These are phyloP conservation scores for Neocucurbitaria cava DNA, from an alignment of 2,329 filamentous ascomycete genomes.

Conservation along the genomic window DNA sequence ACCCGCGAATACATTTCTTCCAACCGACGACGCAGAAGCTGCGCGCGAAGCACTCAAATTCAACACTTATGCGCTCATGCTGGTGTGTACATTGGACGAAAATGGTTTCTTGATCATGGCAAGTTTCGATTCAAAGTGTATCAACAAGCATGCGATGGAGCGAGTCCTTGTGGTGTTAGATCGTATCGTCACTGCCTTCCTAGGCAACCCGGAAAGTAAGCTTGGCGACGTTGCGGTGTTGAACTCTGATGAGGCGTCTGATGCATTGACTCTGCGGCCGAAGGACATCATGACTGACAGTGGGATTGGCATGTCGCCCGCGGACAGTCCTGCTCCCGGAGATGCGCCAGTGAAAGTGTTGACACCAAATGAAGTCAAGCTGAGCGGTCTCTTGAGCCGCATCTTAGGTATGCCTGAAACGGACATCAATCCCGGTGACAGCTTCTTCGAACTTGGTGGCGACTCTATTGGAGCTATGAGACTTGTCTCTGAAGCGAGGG, in stretches of 20 bases:
- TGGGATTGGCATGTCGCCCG: conserved; percentile 20
- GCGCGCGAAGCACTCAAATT: conserved; percentile 66
- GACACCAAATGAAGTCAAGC: conserved; percentile 35
- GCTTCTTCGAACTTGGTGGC: conserved; percentile 56
- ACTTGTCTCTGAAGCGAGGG: conserved; percentile 50
- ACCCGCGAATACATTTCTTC: conserved; percentile 62
- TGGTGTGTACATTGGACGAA: conserved; percentile 67
- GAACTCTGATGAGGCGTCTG: conserved; percentile 35
- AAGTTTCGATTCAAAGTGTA: conserved; percentile 69
- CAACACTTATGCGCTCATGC: conserved; percentile 67
- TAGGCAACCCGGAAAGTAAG: conserved; percentile 47
- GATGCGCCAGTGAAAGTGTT: conserved; percentile 10
- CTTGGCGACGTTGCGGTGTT: conserved; percentile 39
- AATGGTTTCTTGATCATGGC: conserved; percentile 66
- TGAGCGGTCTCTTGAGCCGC: conserved; percentile 30
- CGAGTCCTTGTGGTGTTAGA: conserved; percentile 61
- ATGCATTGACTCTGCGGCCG: conserved; percentile 35
- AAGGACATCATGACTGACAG: conserved; percentile 32
- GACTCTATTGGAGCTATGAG: conserved; percentile 57
- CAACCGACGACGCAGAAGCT: conserved; percentile 63
- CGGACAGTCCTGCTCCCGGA: conserved; percentile 4
- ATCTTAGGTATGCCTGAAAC: conserved; percentile 36
- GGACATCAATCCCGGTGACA: conserved; percentile 49
- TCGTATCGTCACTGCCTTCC: conserved; percentile 59
- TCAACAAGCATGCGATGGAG: conserved; percentile 61